These are phyloP conservation scores for Capsaspora owczarzaki DNA, from an alignment of 78 protist genomes.

Conservation along the genomic window DNA sequence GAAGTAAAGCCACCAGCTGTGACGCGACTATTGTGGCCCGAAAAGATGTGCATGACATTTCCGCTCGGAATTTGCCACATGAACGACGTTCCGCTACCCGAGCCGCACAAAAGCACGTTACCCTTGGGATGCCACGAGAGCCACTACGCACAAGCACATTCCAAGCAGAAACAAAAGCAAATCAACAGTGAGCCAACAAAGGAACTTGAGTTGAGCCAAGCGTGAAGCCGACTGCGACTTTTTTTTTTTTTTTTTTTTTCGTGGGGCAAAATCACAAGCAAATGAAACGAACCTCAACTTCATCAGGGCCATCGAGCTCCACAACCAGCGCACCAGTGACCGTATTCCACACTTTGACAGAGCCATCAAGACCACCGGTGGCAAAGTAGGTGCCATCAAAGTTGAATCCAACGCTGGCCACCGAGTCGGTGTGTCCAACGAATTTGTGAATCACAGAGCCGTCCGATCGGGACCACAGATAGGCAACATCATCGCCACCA, in stretches of 20 bases:
- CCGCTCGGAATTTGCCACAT: background rate
- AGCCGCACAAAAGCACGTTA: background rate
- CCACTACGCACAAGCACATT: no score
- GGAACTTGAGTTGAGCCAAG: no score
- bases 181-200: no score
- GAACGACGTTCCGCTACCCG: background rate
- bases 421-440: slow-evolving; percentile 14
- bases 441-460: background rate
- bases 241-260: no score
- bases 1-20: background rate
- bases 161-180: no score
- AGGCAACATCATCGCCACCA: slow-evolving; percentile 22
- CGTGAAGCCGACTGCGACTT: no score
- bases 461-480: background rate
- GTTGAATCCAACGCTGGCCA: slow-evolving; percentile 1
- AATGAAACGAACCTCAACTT: no score
- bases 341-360: slow-evolving; percentile 16
- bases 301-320: slow-evolving; percentile 4
- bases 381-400: slow-evolving; percentile 10
- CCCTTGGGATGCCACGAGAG: background rate
- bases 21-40: background rate
- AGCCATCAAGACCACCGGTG: slow-evolving; percentile 30
- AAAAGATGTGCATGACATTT: background rate
- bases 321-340: background rate
- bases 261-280: no score